phyloP scores from a whole-genome alignment of 2,329 filamentous ascomycete genomes.

The Cyphellophora europaea region DNA sequence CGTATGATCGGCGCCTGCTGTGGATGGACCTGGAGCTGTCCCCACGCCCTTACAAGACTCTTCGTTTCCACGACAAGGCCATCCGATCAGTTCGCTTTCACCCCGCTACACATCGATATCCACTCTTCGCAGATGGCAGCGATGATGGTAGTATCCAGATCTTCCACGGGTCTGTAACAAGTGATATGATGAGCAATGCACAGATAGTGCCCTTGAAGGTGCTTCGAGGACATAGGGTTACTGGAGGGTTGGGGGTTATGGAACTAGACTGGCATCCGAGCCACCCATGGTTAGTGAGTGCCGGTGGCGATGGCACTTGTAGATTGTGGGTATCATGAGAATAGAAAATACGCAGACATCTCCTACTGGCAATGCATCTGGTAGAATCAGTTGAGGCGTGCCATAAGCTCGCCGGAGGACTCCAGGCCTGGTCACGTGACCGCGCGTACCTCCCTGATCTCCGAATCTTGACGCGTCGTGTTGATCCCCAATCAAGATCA shows the following conservation, averaged over 20 bases:
- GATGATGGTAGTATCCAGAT: conserved; percentile 93
- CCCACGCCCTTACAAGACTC: conserved; percentile 84
- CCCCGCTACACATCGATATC: conserved; percentile 55
- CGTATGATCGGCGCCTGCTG: conserved; percentile 84
- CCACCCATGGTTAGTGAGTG: conserved; percentile 90
- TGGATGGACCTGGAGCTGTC: conserved; percentile 97
- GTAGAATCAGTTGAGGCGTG: not conserved
- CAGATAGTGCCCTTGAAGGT: conserved; percentile 95
- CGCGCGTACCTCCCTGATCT: no score
- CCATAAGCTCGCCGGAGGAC: not conserved
- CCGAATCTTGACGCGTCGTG: no score
- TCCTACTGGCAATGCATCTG: not conserved
- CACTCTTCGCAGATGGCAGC: conserved; percentile 87
- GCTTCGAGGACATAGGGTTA: conserved; percentile 75
- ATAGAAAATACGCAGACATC: not conserved
- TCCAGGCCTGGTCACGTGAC: no score
- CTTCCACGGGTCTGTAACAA: conserved; percentile 93
- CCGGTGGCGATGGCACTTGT: conserved; percentile 86
- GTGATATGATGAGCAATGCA: conserved; percentile 90
- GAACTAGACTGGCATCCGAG: conserved; percentile 93
- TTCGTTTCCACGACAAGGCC: conserved; percentile 87
- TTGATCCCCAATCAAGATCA: no score
- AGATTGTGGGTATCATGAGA: conserved; percentile 65
- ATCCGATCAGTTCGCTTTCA: conserved; percentile 87
- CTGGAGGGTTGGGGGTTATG: conserved; percentile 73